Conservation (phyloP, 106 monocot genomes). For the Phalaenopsis aphrodite region DNA sequence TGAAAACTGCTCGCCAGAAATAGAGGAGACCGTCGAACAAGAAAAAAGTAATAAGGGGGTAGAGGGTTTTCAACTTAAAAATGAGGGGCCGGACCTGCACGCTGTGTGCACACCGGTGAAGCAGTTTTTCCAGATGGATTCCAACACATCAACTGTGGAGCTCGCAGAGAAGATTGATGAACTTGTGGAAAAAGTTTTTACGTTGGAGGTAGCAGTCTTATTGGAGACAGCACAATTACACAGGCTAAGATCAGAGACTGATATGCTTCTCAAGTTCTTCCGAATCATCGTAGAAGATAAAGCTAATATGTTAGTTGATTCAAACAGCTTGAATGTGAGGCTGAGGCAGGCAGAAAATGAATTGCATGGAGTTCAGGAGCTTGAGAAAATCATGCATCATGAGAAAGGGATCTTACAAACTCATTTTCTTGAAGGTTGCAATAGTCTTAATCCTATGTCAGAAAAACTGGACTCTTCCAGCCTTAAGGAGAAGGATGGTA, state of each 20-base stretch:
- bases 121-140: conserved; percentile 13
- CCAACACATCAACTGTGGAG: conserved; percentile 11
- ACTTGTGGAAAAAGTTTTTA: conserved; percentile 30
- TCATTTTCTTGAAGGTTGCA: conserved; percentile 20
- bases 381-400: conserved; percentile 16
- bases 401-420: conserved; percentile 16
- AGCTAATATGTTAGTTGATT: conserved; percentile 6
- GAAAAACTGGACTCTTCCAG: conserved; percentile 20
- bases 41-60: background rate
- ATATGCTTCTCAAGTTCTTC: conserved; percentile 18
- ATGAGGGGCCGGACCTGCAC: conserved; percentile 13
- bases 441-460: conserved; percentile 17
- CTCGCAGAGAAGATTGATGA: conserved; percentile 29
- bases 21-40: background rate
- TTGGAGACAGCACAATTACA: conserved; percentile 17
- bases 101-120: conserved; percentile 21
- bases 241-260: conserved; percentile 21
- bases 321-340: conserved; percentile 14
- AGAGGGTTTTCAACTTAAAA: background rate
- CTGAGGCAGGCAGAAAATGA: conserved; percentile 20
- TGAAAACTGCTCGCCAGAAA: conserved; percentile 1
- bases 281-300: conserved; percentile 25
- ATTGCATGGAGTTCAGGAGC: conserved; percentile 16
- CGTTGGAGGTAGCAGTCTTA: conserved; percentile 18
- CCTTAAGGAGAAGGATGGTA: background rate